Evolutionary conservation across 1,284 basidiomycete species (phyloP).

Genomic region (Meripilus lineatus): DNA sequence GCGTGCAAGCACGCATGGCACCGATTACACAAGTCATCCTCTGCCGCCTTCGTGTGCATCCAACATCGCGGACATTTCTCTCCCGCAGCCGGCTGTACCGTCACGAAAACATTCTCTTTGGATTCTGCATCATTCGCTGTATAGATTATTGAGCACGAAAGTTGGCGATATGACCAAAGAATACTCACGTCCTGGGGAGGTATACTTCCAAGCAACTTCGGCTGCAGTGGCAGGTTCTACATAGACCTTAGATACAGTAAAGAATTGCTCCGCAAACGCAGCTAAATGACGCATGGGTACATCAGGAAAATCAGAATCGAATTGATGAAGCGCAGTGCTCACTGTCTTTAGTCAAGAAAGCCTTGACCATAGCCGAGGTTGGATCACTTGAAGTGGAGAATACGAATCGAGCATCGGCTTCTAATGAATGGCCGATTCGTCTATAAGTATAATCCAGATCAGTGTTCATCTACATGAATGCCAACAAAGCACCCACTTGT

Average conservation of each 20-base stretch:
- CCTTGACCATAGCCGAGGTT: too few relatives aligned
- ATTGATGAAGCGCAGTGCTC: too few relatives aligned
- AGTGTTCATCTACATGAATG: conserved; percentile 2
- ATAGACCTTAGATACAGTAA: conserved; percentile 27
- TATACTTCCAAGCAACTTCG: too few relatives aligned
- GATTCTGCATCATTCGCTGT: background rate
- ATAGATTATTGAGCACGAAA: too few relatives aligned
- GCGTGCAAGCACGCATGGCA: too few relatives aligned
- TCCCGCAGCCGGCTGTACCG: background rate
- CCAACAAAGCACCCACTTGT: conserved; percentile 46
- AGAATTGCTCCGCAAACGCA: conserved; percentile 32
- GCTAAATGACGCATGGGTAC: too few relatives aligned
- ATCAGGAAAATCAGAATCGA: too few relatives aligned
- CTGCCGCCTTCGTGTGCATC: background rate
- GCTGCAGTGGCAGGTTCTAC: too few relatives aligned
- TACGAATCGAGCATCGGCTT: conserved; percentile 48
- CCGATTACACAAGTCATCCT: conserved; percentile 1
- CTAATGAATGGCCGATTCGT: conserved; percentile 65
- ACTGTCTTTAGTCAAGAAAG: too few relatives aligned
- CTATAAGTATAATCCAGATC: conserved; percentile 30
- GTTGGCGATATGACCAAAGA: too few relatives aligned
- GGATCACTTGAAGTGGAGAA: conserved; percentile 18
- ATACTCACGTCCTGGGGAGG: too few relatives aligned
- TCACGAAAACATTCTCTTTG: conserved; percentile 1
- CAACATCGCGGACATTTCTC: conserved; percentile 5